These are phyloP conservation scores for Clavariopsis aquatica DNA, from an alignment of 495 filamentous ascomycete genomes.

Conservation along the genomic window DNA sequence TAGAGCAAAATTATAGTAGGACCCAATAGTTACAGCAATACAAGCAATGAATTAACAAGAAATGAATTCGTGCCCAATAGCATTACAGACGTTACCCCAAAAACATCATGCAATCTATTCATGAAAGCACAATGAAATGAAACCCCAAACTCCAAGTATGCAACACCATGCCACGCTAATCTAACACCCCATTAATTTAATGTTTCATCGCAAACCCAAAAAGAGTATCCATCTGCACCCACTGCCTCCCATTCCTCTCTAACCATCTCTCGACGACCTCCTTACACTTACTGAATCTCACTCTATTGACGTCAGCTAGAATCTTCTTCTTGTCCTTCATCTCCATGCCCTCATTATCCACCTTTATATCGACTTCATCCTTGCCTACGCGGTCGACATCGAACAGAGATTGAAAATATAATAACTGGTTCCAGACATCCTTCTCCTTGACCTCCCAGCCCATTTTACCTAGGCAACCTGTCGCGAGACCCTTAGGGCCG, in stretches of 20 bases:
- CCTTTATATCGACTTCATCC: constrained; percentile 47
- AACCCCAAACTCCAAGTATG: constrained; percentile 2
- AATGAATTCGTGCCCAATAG: not conserved
- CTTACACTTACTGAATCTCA: constrained; percentile 72
- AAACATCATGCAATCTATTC: too few relatives aligned
- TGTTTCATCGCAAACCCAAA: constrained; percentile 65
- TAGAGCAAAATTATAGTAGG: too few relatives aligned
- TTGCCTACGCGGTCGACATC: constrained; percentile 82
- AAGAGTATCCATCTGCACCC: constrained; percentile 93
- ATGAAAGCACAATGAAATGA: too few relatives aligned
- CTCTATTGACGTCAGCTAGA: constrained; percentile 76
- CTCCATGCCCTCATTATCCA: constrained; percentile 46
- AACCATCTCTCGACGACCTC: constrained; percentile 82
- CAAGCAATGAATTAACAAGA: not conserved
- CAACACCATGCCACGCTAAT: not conserved
- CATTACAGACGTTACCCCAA: too few relatives aligned
- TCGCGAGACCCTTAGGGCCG: constrained; percentile 76
- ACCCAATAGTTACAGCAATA: too few relatives aligned
- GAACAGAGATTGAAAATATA: constrained; percentile 83
- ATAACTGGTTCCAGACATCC: constrained; percentile 87
- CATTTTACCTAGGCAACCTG: constrained; percentile 87
- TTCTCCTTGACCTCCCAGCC: constrained; percentile 84
- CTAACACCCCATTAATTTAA: not conserved
- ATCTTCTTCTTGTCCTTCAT: constrained; percentile 61
- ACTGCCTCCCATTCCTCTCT: constrained; percentile 89